Conservation (phyloP, 2,329 filamentous ascomycete species). For the Neophaeococcomyces aloes region DNA sequence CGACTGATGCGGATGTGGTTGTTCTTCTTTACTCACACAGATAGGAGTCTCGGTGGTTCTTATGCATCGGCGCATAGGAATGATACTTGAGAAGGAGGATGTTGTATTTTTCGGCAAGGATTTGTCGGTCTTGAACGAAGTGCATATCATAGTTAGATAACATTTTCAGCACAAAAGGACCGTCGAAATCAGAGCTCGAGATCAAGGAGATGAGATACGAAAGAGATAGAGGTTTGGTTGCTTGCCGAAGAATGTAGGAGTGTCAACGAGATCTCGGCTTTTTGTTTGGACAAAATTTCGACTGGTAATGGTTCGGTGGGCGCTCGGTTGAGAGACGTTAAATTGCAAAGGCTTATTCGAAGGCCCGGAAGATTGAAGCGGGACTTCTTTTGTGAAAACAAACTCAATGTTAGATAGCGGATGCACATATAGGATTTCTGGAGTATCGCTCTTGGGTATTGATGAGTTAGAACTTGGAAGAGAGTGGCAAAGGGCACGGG, state of each 20-base stretch:
- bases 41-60: constrained; percentile 48
- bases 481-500: constrained; percentile 5
- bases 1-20: constrained; percentile 54
- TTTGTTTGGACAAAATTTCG: constrained; percentile 47
- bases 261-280: constrained; percentile 50
- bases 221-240: constrained; percentile 47
- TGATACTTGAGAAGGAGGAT: too few relatives aligned
- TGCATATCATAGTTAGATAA: constrained; percentile 56
- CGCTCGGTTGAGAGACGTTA: constrained; percentile 21
- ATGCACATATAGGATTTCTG: constrained; percentile 21
- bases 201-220: constrained; percentile 45
- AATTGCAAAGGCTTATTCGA: constrained; percentile 21
- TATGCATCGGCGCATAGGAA: constrained; percentile 55
- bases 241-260: constrained; percentile 52
- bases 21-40: constrained; percentile 53
- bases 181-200: constrained; percentile 59
- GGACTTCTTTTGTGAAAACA: constrained; percentile 18
- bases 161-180: constrained; percentile 54
- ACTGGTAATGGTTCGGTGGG: constrained; percentile 21
- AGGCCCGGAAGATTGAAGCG: constrained; percentile 19
- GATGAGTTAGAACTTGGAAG: constrained; percentile 25
- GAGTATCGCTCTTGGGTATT: constrained; percentile 20
- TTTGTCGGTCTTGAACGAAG: constrained; percentile 56
- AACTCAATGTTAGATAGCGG: constrained; percentile 19
- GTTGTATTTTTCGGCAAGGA: too few relatives aligned